Percentiles rank a stretch among this genome's conserved stretches.
Evolutionary conservation across 148 eudicot species (phyloP).

Genomic region (Rhododendron williamsianum): DNA sequence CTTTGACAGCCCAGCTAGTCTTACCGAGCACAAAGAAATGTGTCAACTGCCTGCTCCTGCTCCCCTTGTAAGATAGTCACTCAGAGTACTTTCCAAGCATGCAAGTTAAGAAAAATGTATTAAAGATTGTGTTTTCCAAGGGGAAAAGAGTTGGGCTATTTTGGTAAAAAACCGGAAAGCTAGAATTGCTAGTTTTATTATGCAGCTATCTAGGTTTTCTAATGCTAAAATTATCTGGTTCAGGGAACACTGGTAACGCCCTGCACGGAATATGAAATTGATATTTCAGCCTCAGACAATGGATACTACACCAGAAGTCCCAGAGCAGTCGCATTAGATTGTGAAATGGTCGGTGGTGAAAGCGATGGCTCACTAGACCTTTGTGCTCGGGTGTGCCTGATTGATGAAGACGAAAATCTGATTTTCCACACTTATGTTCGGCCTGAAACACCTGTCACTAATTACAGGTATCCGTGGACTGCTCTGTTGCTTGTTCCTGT

Average conservation of each 20-base stretch:
- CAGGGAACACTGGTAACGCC: conserved; percentile 38
- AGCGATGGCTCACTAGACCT: conserved; percentile 66
- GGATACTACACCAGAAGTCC: conserved; percentile 9
- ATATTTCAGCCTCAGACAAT: conserved; percentile 12
- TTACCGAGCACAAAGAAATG: conserved; percentile 46
- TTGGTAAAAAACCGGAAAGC: no score
- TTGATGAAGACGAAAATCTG: conserved; percentile 61
- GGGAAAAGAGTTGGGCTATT: background rate
- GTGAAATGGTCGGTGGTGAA: conserved; percentile 92
- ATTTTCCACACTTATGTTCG: conserved; percentile 65
- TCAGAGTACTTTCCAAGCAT: background rate
- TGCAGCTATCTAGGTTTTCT: background rate
- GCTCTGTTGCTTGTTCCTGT: background rate
- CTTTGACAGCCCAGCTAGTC: conserved; percentile 38
- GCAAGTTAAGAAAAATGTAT: background rate
- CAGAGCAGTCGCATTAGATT: conserved; percentile 60
- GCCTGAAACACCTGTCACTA: conserved; percentile 63
- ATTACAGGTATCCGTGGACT: conserved; percentile 50
- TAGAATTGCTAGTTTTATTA: background rate
- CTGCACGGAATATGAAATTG: conserved; percentile 14
- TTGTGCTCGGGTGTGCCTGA: conserved; percentile 77
- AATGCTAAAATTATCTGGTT: conserved; percentile 4
- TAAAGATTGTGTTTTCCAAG: background rate
- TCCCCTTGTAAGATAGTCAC: conserved; percentile 40
- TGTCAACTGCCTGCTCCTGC: conserved; percentile 49